Percentiles rank a stretch among this genome's conserved stretches.
These are phyloP conservation scores for Epichloe typhina DNA, from an alignment of 2,329 filamentous ascomycete species.

Conservation along the genomic window DNA sequence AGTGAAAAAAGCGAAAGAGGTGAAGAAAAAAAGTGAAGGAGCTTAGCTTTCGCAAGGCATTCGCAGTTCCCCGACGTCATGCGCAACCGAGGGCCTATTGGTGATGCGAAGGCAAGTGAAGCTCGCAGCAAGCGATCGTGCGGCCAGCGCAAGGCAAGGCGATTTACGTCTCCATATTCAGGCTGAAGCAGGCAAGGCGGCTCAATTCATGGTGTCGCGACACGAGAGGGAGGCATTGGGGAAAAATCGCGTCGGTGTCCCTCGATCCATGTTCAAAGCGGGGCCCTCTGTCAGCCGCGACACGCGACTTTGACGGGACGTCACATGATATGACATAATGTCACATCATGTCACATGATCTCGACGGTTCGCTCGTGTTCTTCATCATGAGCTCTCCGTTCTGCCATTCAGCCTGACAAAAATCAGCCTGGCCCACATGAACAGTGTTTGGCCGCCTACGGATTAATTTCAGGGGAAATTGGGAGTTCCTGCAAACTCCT, in stretches of 20 bases:
- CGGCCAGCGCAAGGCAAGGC: background rate
- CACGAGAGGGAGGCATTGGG: background rate
- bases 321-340: constrained; percentile 16
- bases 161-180: no score
- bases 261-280: background rate
- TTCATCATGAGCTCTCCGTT: background rate
- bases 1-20: no score
- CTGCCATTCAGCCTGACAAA: background rate
- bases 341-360: constrained; percentile 17
- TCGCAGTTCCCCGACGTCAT: background rate
- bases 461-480: constrained; percentile 15
- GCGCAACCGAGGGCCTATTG: background rate
- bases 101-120: background rate
- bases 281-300: background rate
- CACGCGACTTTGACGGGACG: constrained; percentile 17
- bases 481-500: constrained; percentile 7
- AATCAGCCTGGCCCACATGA: background rate
- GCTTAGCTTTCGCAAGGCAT: background rate
- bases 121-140: background rate
- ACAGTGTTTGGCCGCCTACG: constrained; percentile 10
- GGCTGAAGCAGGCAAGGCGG: background rate
- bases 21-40: no score
- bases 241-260: constrained; percentile 1
- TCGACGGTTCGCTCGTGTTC: background rate
- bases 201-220: constrained; percentile 5